Percentiles rank a stretch among this genome's conserved stretches.
These are phyloP conservation scores for Chaetomiaceae sp. DNA, from an alignment of 2,329 filamentous ascomycete genomes.

Conservation along the genomic window DNA sequence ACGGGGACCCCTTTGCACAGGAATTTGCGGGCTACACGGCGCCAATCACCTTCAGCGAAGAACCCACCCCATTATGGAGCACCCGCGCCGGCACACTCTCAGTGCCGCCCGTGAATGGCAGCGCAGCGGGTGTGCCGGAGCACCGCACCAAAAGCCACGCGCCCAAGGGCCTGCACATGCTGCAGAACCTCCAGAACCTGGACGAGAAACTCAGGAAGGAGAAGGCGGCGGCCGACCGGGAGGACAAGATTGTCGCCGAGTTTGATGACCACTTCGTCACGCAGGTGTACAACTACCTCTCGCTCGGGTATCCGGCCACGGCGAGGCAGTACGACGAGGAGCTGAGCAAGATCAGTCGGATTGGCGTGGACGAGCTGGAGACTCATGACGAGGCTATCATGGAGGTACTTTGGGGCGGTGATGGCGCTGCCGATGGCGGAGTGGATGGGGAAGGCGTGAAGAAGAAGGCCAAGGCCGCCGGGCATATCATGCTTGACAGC, in stretches of 20 bases:
- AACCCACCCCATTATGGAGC: slow-evolving; percentile 30
- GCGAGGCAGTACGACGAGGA: slow-evolving; percentile 81
- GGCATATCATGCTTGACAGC: slow-evolving; percentile 69
- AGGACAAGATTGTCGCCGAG: slow-evolving; percentile 57
- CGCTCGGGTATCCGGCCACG: slow-evolving; percentile 82
- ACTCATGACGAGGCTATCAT: slow-evolving; percentile 60
- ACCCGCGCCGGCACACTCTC: slow-evolving; percentile 13
- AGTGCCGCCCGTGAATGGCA: neutral
- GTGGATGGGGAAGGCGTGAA: neutral
- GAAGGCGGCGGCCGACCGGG: slow-evolving; percentile 46
- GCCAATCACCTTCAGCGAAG: slow-evolving; percentile 37
- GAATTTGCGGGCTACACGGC: slow-evolving; percentile 36
- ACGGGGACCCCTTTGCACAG: slow-evolving; percentile 38
- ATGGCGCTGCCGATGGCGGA: slow-evolving; percentile 1
- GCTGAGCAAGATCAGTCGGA: slow-evolving; percentile 72
- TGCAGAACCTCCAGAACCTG: slow-evolving; percentile 48
- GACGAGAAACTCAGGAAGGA: slow-evolving; percentile 49
- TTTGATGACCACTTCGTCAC: slow-evolving; percentile 84
- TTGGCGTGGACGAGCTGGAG: slow-evolving; percentile 64
- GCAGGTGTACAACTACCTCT: slow-evolving; percentile 96
- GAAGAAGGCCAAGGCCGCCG: slow-evolving; percentile 52
- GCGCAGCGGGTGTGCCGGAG: no score
- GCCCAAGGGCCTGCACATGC: slow-evolving; percentile 45
- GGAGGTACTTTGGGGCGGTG: slow-evolving; percentile 33
- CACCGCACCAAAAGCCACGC: slow-evolving; percentile 28